Evolutionary conservation across 441 rosid species (phyloP).

Genomic region (Pelargonium exstipulatum): DNA sequence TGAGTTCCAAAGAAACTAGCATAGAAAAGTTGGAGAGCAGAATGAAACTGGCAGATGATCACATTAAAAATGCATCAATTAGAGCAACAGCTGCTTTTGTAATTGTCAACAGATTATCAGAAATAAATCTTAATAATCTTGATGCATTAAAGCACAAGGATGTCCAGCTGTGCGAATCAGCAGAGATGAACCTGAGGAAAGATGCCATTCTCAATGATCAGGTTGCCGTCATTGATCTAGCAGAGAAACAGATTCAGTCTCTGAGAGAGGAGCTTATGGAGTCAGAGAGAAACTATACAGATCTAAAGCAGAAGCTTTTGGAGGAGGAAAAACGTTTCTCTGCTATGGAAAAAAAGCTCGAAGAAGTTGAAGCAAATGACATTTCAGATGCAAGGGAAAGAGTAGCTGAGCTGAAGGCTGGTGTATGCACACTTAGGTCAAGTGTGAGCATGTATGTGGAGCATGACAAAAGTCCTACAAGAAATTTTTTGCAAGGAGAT

Average conservation of each 20-base stretch:
- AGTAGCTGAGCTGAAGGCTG: conserved; percentile 58
- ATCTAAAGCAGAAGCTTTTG: conserved; percentile 39
- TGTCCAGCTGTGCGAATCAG: conserved; percentile 42
- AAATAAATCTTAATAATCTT: conserved; percentile 38
- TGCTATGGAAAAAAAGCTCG: conserved; percentile 52
- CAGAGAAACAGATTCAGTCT: conserved; percentile 40
- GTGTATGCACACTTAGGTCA: conserved; percentile 56
- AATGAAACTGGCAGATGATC: conserved; percentile 49
- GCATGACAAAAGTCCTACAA: conserved; percentile 31
- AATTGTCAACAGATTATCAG: conserved; percentile 64
- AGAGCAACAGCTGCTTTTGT: conserved; percentile 85
- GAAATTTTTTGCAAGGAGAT: conserved; percentile 26
- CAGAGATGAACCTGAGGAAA: conserved; percentile 36
- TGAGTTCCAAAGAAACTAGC: conserved; percentile 43
- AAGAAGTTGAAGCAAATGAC: conserved; percentile 52
- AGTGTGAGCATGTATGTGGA: conserved; percentile 43
- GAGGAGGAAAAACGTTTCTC: conserved; percentile 47
- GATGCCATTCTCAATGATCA: conserved; percentile 40
- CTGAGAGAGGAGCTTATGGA: conserved; percentile 44
- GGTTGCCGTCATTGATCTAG: conserved; percentile 34
- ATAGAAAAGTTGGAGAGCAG: conserved; percentile 49
- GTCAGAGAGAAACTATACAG: conserved; percentile 40
- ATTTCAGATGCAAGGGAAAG: conserved; percentile 53
- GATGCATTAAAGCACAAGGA: conserved; percentile 50
- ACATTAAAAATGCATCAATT: conserved; percentile 43